These are phyloP conservation scores for Dendrocalamus sinicus DNA, from an alignment of 176 grass and related monocot genomes.

Conservation along the genomic window DNA sequence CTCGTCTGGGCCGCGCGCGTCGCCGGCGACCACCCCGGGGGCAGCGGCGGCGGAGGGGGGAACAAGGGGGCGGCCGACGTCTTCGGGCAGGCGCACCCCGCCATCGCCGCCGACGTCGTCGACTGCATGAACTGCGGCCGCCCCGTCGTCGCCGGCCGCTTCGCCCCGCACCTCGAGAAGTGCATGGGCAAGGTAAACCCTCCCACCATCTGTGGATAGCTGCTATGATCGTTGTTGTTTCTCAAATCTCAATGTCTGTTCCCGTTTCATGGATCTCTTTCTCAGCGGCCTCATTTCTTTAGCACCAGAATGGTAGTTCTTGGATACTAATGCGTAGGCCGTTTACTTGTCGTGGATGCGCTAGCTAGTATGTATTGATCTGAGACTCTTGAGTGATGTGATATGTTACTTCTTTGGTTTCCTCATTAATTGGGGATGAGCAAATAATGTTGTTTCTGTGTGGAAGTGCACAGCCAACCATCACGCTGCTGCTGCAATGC, in stretches of 20 bases:
- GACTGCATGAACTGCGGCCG: constrained; percentile 94
- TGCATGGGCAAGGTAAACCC: constrained; percentile 95
- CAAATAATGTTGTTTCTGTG: background rate
- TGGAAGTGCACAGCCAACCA: background rate
- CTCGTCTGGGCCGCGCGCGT: constrained; percentile 61
- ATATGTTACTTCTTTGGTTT: constrained; percentile 10
- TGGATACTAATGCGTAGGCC: background rate
- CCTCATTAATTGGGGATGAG: background rate
- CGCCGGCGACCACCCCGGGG: constrained; percentile 37
- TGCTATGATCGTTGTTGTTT: background rate
- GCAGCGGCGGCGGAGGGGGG: constrained; percentile 44
- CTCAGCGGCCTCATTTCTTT: background rate
- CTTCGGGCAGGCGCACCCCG: constrained; percentile 80
- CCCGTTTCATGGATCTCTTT: background rate
- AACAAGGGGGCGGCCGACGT: constrained; percentile 83
- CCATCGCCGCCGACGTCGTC: constrained; percentile 72
- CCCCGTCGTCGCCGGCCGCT: constrained; percentile 76
- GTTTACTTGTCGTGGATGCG: background rate
- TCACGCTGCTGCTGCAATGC: background rate
- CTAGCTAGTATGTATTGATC: constrained; percentile 20
- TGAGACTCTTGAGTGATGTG: background rate
- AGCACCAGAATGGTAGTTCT: background rate
- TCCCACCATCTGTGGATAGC: background rate
- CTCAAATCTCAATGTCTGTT: constrained; percentile 17
- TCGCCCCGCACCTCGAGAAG: constrained; percentile 96